Evolutionary conservation across 371 early-diverging fungal species (phyloP).

Genomic region (Mortierella polycephala): DNA sequence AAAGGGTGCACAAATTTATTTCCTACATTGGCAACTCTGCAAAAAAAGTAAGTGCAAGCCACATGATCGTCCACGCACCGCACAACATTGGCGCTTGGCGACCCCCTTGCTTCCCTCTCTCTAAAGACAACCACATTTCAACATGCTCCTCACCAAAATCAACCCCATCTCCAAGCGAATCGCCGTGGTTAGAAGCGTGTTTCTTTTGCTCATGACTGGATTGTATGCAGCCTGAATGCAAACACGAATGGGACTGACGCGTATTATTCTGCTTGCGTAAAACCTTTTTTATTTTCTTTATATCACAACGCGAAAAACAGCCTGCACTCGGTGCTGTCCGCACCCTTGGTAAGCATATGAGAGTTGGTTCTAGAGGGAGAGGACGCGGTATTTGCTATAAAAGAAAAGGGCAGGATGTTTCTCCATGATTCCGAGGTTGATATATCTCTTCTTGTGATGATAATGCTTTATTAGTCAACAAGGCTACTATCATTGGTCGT

Average conservation of each 20-base stretch:
- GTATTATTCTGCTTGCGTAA: neutral
- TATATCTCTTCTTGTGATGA: neutral
- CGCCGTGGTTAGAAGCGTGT: conserved; percentile 13
- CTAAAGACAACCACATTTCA: neutral
- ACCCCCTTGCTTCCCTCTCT: neutral
- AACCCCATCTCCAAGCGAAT: conserved; percentile 41
- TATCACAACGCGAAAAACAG: conserved; percentile 5
- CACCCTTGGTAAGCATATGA: conserved; percentile 25
- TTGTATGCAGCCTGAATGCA: neutral
- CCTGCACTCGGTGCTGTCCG: conserved; percentile 45
- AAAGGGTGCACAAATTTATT: too few species aligned
- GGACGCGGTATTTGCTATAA: too few species aligned
- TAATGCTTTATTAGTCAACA: conserved; percentile 57
- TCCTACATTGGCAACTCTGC: too few species aligned
- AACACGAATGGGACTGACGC: neutral
- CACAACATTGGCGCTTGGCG: too few species aligned
- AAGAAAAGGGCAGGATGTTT: neutral
- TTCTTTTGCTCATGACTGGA: neutral
- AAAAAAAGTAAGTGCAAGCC: too few species aligned
- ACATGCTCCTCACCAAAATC: conserved; percentile 38
- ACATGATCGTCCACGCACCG: too few species aligned
- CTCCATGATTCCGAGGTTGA: neutral
- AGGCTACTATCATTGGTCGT: conserved; percentile 66
- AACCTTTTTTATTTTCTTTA: neutral
- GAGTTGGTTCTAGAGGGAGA: neutral